Percentiles rank a stretch among this genome's conserved stretches.
These are phyloP conservation scores for Lithospermum erythrorhizon DNA, from an alignment of 257 asterid genomes.

Conservation along the genomic window DNA sequence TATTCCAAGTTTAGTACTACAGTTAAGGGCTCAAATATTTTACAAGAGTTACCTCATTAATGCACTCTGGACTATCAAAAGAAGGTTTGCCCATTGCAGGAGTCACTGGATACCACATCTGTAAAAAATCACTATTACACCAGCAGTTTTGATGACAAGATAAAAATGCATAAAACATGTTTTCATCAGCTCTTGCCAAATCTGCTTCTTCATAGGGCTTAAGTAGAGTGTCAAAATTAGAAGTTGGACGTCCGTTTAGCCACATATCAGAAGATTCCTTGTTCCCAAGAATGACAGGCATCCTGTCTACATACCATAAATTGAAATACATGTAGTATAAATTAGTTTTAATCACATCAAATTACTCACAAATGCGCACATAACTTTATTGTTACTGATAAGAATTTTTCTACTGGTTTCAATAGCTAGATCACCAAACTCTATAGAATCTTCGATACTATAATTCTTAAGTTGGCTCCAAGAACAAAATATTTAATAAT, in stretches of 20 bases:
- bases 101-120: constrained; percentile 94
- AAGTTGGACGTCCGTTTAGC: constrained; percentile 46
- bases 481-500: neutral
- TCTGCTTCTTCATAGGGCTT: constrained; percentile 75
- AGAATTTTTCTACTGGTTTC: too few species aligned
- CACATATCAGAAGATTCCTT: constrained; percentile 59
- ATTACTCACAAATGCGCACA: too few species aligned
- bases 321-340: too few species aligned
- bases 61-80: constrained; percentile 79
- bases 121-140: constrained; percentile 8
- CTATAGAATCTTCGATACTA: too few species aligned
- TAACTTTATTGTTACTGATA: too few species aligned
- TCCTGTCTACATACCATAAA: constrained; percentile 48
- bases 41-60: constrained; percentile 48
- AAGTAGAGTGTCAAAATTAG: constrained; percentile 52
- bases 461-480: constrained; percentile 13
- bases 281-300: constrained; percentile 89
- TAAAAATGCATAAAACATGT: neutral
- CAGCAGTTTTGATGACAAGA: constrained; percentile 2
- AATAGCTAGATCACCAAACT: too few species aligned
- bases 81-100: constrained; percentile 85
- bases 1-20: too few species aligned
- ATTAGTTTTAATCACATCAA: too few species aligned
- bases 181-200: constrained; percentile 37
- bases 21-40: neutral